These are phyloP conservation scores for Pichia pseudocactophila DNA, from an alignment of 805 yeast species.

Conservation along the genomic window DNA sequence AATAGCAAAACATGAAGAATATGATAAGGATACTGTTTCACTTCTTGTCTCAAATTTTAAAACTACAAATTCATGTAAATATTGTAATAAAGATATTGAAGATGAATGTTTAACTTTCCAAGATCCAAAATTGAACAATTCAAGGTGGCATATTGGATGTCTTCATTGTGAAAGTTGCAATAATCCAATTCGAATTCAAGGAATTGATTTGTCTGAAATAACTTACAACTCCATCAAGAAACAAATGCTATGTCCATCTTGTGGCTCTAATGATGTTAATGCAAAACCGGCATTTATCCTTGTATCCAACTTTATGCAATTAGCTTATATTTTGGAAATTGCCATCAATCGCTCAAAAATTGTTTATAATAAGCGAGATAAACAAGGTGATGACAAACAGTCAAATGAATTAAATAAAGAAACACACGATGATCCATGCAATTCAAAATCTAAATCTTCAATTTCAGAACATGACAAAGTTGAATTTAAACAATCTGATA, in stretches of 20 bases:
- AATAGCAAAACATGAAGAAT: conserved; percentile 37
- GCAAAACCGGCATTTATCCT: conserved; percentile 45
- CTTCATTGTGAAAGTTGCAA: conserved; percentile 57
- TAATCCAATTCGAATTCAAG: conserved; percentile 1
- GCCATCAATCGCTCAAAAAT: conserved; percentile 69
- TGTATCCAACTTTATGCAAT: conserved; percentile 66
- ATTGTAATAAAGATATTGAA: conserved; percentile 72
- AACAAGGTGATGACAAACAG: conserved; percentile 2
- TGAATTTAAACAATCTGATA: conserved; percentile 7
- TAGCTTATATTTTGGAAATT: conserved; percentile 68
- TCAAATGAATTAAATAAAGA: neutral
- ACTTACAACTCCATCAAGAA: conserved; percentile 33
- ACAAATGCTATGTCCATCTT: conserved; percentile 49
- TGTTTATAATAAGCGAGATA: conserved; percentile 37
- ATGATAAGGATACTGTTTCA: conserved; percentile 29
- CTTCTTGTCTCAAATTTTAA: conserved; percentile 29
- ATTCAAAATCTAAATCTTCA: neutral
- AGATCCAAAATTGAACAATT: conserved; percentile 24
- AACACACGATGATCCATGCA: neutral
- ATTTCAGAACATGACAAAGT: neutral
- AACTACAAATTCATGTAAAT: conserved; percentile 44
- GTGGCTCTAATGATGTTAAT: conserved; percentile 45
- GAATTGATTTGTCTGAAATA: conserved; percentile 30
- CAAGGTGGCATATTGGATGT: conserved; percentile 80
- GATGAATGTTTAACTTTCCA: conserved; percentile 61